Conservation (phyloP, 2,329 filamentous ascomycete species). For the Huntiella bhutanensis region DNA sequence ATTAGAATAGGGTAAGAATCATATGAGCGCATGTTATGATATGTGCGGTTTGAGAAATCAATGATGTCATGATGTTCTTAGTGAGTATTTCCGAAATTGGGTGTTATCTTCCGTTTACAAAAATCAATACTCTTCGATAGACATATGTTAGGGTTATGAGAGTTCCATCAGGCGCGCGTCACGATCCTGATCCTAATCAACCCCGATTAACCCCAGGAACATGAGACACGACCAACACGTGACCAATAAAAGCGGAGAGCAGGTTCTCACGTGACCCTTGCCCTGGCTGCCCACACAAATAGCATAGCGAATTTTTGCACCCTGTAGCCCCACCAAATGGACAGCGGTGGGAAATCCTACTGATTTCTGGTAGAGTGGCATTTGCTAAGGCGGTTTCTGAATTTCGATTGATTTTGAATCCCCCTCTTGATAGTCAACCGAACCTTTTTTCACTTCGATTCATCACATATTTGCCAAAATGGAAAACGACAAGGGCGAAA, state of each 20-base stretch:
- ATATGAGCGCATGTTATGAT: too few relatives aligned
- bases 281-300: constrained; percentile 11
- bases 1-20: too few relatives aligned
- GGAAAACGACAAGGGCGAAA: constrained; percentile 99
- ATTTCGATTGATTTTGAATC: constrained; percentile 12
- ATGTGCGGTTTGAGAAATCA: too few relatives aligned
- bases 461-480: constrained; percentile 41
- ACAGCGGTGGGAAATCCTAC: constrained; percentile 8
- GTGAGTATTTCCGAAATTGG: too few relatives aligned
- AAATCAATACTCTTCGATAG: too few relatives aligned
- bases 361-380: constrained; percentile 7
- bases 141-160: too few relatives aligned
- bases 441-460: constrained; percentile 12
- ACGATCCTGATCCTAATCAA: too few relatives aligned
- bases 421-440: constrained; percentile 10
- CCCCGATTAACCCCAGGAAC: too few relatives aligned
- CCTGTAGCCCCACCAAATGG: constrained; percentile 10
- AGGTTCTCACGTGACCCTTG: constrained; percentile 10
- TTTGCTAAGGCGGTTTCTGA: constrained; percentile 11
- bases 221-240: too few relatives aligned
- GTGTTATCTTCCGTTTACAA: too few relatives aligned
- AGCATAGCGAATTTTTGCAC: constrained; percentile 5
- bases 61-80: too few relatives aligned
- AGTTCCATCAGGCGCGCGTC: too few relatives aligned
- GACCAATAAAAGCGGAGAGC: constrained; percentile 6